These are phyloP conservation scores for Penicillium mononematosum DNA, from an alignment of 495 filamentous ascomycete species.

Conservation along the genomic window DNA sequence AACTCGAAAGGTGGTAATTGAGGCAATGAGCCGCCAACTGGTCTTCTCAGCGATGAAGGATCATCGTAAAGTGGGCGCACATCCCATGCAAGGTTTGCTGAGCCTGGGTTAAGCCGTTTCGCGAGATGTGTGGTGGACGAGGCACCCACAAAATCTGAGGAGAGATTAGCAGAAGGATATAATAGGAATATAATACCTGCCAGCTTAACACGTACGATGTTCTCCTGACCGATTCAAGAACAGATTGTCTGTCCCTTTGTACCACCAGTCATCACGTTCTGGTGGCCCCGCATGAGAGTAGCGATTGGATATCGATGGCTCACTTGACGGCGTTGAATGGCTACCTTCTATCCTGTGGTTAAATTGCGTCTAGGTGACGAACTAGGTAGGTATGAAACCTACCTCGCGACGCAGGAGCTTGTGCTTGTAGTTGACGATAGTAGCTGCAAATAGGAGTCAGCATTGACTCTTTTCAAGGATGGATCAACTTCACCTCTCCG, in stretches of 20 bases:
- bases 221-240: constrained; percentile 39
- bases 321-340: constrained; percentile 13
- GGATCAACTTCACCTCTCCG: constrained; percentile 29
- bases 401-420: constrained; percentile 22
- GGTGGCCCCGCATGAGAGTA: constrained; percentile 23
- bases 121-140: constrained; percentile 38
- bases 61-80: constrained; percentile 42
- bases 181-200: background rate
- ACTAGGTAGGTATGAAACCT: background rate
- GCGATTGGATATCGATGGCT: constrained; percentile 13
- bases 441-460: constrained; percentile 25
- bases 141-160: constrained; percentile 35
- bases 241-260: constrained; percentile 38
- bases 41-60: constrained; percentile 32
- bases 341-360: constrained; percentile 3
- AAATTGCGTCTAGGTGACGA: background rate
- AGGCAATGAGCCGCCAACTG: constrained; percentile 28
- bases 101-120: constrained; percentile 36
- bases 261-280: constrained; percentile 45
- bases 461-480: background rate
- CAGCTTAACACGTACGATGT: constrained; percentile 27
- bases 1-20: constrained; percentile 45
- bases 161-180: background rate
- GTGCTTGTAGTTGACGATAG: constrained; percentile 33
- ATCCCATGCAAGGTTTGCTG: constrained; percentile 40